A percentile compares a stretch with the other conserved stretches of the same genome.
phyloP scores from a whole-genome alignment of 441 rosid species.

The Eutrema salsugineum region DNA sequence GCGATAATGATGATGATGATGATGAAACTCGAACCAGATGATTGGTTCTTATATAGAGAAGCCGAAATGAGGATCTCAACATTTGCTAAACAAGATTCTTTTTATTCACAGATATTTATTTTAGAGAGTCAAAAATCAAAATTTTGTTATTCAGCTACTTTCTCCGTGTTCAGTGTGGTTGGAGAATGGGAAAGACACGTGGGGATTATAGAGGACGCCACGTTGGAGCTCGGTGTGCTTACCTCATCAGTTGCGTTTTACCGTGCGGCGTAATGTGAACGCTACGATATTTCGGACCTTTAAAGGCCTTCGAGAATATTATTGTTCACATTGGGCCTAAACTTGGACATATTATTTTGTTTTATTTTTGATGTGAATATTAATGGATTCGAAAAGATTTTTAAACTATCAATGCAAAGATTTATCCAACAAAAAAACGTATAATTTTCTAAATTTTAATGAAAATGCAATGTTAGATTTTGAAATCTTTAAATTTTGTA shows the following conservation, averaged over 20 bases:
- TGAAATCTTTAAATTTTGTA: too few species aligned
- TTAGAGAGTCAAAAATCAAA: not conserved
- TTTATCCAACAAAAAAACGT: too few species aligned
- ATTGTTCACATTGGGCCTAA: not conserved
- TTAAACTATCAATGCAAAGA: too few species aligned
- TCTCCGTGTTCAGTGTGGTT: conserved; percentile 13
- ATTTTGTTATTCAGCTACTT: not conserved
- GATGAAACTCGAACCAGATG: conserved; percentile 11
- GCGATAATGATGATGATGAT: conserved; percentile 13
- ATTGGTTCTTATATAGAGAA: conserved; percentile 19
- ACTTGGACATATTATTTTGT: too few species aligned
- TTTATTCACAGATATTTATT: not conserved
- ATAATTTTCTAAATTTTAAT: too few species aligned
- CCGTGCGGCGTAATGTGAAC: conserved; percentile 8
- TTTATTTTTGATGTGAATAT: too few species aligned
- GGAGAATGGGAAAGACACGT: conserved; percentile 24
- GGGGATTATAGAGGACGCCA: not conserved
- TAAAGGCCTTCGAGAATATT: not conserved
- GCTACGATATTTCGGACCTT: not conserved
- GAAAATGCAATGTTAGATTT: too few species aligned
- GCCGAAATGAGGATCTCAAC: conserved; percentile 33
- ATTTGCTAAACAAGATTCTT: conserved; percentile 13
- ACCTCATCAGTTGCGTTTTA: not conserved
- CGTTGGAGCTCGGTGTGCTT: not conserved
- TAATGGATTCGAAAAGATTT: too few species aligned